Conservation (phyloP, 1,139 yeast genomes). For the Groenewaldozyma auringiensis region DNA sequence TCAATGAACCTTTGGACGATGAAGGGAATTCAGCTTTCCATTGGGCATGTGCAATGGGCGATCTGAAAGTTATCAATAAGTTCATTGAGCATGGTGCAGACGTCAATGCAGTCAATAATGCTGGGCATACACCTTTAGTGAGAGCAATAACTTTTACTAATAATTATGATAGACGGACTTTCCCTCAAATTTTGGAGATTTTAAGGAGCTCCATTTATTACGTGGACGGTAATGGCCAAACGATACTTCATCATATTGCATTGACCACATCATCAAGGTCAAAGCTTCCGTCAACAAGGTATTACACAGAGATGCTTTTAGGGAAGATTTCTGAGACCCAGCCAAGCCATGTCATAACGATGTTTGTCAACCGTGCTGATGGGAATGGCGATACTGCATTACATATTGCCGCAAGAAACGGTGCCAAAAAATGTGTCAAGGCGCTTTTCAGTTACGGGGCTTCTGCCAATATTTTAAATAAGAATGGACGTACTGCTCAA, state of each 20-base stretch:
- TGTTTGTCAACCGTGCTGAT: conserved; percentile 70
- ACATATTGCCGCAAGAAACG: conserved; percentile 70
- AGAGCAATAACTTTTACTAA: conserved; percentile 81
- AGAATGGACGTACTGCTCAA: conserved; percentile 65
- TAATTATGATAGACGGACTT: conserved; percentile 72
- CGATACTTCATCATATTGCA: conserved; percentile 81
- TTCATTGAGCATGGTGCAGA: conserved; percentile 68
- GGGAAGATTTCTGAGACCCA: conserved; percentile 61
- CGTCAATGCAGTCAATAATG: conserved; percentile 60
- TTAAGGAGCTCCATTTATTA: conserved; percentile 58
- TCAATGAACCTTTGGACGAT: conserved; percentile 83
- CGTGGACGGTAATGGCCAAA: conserved; percentile 57
- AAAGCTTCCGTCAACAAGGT: conserved; percentile 67
- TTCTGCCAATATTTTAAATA: conserved; percentile 60
- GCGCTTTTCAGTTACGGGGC: conserved; percentile 68
- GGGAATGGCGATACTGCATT: conserved; percentile 80
- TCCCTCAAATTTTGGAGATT: conserved; percentile 60
- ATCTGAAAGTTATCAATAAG: conserved; percentile 60
- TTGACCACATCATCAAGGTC: conserved; percentile 48
- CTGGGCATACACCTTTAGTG: conserved; percentile 80
- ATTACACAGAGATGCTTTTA: conserved; percentile 70
- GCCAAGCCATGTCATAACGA: conserved; percentile 41
- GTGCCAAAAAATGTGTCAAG: conserved; percentile 68
- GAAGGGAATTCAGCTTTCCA: conserved; percentile 95
- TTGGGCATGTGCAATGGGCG: conserved; percentile 96